These are phyloP conservation scores for Hemileia vastatrix DNA, from an alignment of 1,284 basidiomycete species.

Conservation along the genomic window DNA sequence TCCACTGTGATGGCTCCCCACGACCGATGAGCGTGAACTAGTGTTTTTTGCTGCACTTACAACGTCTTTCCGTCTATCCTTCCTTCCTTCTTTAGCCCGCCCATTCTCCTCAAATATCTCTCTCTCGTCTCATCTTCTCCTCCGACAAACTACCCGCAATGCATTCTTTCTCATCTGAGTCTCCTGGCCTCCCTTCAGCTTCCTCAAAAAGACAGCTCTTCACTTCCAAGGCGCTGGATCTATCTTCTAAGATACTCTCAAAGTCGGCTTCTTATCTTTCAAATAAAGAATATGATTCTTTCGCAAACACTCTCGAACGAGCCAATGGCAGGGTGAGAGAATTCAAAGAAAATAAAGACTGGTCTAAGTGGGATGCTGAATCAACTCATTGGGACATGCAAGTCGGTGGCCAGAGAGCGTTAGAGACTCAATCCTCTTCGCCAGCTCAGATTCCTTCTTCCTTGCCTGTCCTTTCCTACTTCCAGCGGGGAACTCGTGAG, in stretches of 20 bases:
- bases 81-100: too few relatives aligned
- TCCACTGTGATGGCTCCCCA: too few relatives aligned
- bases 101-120: too few relatives aligned
- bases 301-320: constrained; percentile 7
- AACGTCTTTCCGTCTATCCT: too few relatives aligned
- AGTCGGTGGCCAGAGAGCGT: constrained; percentile 3
- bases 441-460: background rate
- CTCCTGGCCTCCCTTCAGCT: too few relatives aligned
- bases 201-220: constrained; percentile 5
- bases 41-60: too few relatives aligned
- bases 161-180: too few relatives aligned
- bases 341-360: background rate
- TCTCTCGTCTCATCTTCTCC: too few relatives aligned
- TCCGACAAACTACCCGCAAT: too few relatives aligned
- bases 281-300: constrained; percentile 3
- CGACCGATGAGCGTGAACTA: too few relatives aligned
- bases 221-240: constrained; percentile 3
- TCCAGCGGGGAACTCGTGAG: constrained; percentile 11
- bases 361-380: constrained; percentile 13
- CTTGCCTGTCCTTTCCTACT: constrained; percentile 6
- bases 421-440: background rate
- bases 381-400: constrained; percentile 15
- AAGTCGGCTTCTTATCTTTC: constrained; percentile 16
- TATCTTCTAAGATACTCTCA: constrained; percentile 14
- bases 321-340: background rate